A percentile compares a stretch with the other conserved stretches of the same genome.
Conservation (phyloP, 2,329 filamentous ascomycete genomes). For the Calonectria pauciramosa region DNA sequence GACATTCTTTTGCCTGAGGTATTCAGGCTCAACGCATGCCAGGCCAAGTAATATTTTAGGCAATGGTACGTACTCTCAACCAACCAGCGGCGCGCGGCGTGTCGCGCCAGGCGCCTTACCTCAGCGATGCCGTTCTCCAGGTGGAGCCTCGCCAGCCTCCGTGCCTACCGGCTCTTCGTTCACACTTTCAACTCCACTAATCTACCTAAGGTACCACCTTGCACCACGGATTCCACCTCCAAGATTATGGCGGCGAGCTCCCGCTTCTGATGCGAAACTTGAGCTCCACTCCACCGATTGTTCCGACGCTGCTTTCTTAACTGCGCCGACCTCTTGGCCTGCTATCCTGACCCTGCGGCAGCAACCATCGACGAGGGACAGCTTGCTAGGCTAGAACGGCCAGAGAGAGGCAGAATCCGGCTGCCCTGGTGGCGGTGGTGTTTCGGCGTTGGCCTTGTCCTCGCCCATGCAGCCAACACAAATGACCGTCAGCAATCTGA, state of each 20-base stretch:
- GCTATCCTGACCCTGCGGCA: slow-evolving; percentile 10
- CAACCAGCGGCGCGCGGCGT: not conserved
- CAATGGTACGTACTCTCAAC: slow-evolving; percentile 1
- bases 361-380: not conserved
- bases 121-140: slow-evolving; percentile 18
- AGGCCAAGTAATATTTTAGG: not conserved
- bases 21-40: not conserved
- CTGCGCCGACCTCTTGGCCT: slow-evolving; percentile 12
- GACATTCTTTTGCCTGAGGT: slow-evolving; percentile 1
- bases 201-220: slow-evolving; percentile 32
- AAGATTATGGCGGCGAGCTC: slow-evolving; percentile 27
- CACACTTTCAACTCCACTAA: slow-evolving; percentile 30
- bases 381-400: slow-evolving; percentile 18
- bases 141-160: slow-evolving; percentile 22
- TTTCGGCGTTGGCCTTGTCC: slow-evolving; percentile 41
- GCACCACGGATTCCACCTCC: slow-evolving; percentile 28
- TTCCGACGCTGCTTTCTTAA: slow-evolving; percentile 28
- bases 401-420: slow-evolving; percentile 15
- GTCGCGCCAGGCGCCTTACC: slow-evolving; percentile 20
- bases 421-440: slow-evolving; percentile 21
- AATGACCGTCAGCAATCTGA: slow-evolving; percentile 54
- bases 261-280: slow-evolving; percentile 27
- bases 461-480: slow-evolving; percentile 49
- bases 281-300: slow-evolving; percentile 20
- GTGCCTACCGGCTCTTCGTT: slow-evolving; percentile 13